Evolutionary conservation across 768 basidiomycete genomes (phyloP).

Genomic region (Kwoniella bestiolae): DNA sequence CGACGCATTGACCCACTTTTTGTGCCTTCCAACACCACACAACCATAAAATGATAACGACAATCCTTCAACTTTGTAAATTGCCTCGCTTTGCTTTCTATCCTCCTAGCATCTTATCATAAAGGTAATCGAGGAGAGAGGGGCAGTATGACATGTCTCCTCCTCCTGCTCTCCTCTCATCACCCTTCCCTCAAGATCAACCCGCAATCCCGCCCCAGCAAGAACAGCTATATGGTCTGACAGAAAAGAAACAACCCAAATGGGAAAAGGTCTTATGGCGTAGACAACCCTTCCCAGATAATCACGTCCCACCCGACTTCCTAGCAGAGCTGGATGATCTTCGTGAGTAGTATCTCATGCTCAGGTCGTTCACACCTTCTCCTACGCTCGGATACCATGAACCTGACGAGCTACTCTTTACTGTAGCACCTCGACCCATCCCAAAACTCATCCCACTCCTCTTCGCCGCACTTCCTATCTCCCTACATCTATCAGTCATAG

Average conservation of each 20-base stretch:
- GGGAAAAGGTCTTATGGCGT: conserved; percentile 57
- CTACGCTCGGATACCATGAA: not conserved
- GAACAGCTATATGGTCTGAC: not conserved
- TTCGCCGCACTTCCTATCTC: conserved; percentile 64
- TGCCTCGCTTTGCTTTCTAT: no score
- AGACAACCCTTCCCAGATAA: conserved; percentile 77
- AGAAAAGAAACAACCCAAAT: conserved; percentile 17
- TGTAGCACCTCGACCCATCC: conserved; percentile 36
- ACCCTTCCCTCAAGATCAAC: not conserved
- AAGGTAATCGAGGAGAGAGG: no score
- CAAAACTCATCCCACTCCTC: conserved; percentile 32
- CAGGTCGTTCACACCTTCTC: not conserved
- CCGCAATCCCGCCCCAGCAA: not conserved
- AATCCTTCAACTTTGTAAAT: not conserved
- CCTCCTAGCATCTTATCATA: no score
- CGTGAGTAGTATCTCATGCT: conserved; percentile 30
- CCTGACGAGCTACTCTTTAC: not conserved
- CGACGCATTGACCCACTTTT: not conserved
- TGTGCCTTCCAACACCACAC: not conserved
- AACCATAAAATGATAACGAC: not conserved
- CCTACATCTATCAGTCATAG: conserved; percentile 79
- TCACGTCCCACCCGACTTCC: conserved; percentile 77
- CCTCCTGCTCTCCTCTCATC: not conserved
- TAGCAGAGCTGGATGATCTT: conserved; percentile 67
- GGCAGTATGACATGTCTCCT: conserved; percentile 16